Evolutionary conservation across 345 rosid species (phyloP).

Genomic region (Eucalyptus curtisii): DNA sequence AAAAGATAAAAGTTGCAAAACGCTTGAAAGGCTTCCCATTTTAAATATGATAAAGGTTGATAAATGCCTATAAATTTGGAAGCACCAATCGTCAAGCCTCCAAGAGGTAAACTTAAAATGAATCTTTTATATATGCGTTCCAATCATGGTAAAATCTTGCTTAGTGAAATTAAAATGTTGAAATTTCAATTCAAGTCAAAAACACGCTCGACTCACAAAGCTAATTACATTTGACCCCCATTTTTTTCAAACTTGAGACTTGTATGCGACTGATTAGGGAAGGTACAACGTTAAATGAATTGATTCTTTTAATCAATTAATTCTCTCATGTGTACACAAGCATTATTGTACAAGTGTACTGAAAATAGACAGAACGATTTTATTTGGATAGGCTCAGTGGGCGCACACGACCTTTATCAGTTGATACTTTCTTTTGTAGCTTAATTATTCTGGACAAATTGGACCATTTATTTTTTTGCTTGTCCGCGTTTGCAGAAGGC

Average conservation of each 20-base stretch:
- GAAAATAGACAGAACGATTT: neutral
- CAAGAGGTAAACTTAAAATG: neutral
- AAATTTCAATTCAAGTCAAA: neutral
- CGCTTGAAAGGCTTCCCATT: constrained; percentile 72
- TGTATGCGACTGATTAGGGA: neutral
- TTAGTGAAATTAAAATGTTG: neutral
- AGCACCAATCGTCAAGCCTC: neutral
- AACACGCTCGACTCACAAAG: neutral
- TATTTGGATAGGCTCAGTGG: neutral
- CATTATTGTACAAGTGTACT: neutral
- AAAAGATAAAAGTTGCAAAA: constrained; percentile 37
- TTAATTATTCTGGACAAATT: too few species aligned
- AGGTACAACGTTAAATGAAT: neutral
- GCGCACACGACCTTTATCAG: neutral
- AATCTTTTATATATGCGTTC: neutral
- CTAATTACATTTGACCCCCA: neutral
- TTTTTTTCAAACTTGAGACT: neutral
- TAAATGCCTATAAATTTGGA: too few species aligned
- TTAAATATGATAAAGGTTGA: constrained; percentile 66
- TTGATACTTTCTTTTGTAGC: neutral
- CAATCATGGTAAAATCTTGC: neutral
- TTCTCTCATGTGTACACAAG: neutral
- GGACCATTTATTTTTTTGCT: neutral
- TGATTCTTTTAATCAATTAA: neutral
- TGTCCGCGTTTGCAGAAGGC: neutral